Evolutionary conservation across 352 stramenopile genomes (phyloP).

Genomic region (Thalassiosira oceanica): DNA sequence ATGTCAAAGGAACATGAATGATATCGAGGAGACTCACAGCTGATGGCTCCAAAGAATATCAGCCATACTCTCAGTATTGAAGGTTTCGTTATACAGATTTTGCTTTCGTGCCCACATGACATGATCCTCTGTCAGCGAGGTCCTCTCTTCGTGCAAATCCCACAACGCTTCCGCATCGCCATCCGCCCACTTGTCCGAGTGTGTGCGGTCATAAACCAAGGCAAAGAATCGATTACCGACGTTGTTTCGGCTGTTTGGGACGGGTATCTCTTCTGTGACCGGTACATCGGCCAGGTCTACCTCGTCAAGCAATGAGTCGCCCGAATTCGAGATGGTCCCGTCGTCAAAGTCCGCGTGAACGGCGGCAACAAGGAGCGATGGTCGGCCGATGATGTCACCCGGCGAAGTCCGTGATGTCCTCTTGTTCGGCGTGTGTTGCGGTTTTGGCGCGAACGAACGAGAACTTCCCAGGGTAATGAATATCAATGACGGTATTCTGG

Average conservation of each 20-base stretch:
- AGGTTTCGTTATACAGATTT: conserved; percentile 81
- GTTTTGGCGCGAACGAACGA: too few species aligned
- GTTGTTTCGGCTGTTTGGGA: conserved; percentile 72
- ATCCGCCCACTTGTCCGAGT: conserved; percentile 16
- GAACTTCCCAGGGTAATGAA: too few species aligned
- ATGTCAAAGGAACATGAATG: conserved; percentile 4
- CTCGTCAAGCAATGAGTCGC: conserved; percentile 11
- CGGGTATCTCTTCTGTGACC: conserved; percentile 56
- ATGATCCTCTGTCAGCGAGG: conserved; percentile 53
- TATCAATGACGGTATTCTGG: too few species aligned
- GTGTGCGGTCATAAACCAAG: conserved; percentile 59
- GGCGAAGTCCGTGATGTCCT: too few species aligned
- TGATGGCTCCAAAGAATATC: conserved; percentile 76
- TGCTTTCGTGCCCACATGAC: conserved; percentile 69
- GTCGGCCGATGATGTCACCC: background rate
- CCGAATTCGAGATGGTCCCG: too few species aligned
- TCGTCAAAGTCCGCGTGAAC: too few species aligned
- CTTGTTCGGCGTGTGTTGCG: too few species aligned
- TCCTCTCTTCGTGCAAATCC: conserved; percentile 65
- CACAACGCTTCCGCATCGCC: conserved; percentile 37
- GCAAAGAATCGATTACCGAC: conserved; percentile 75
- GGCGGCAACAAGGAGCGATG: too few species aligned
- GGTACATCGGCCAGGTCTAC: conserved; percentile 54
- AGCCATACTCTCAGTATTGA: conserved; percentile 76
- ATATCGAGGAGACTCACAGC: conserved; percentile 56